These are phyloP conservation scores for Citrus unshiu DNA, from an alignment of 345 rosid genomes.

Conservation along the genomic window DNA sequence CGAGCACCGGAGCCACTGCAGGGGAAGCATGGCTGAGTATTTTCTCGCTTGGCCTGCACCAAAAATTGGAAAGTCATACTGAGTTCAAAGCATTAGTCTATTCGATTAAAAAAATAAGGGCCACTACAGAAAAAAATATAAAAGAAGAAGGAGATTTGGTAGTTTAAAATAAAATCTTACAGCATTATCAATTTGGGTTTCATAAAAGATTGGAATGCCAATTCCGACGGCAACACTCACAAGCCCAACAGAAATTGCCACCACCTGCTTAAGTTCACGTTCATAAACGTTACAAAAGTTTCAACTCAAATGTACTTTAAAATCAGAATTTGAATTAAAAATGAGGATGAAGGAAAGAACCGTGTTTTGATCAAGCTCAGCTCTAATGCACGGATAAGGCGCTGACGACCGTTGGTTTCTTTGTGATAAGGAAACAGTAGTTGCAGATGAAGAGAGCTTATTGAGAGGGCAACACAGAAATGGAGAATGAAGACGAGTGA, in stretches of 20 bases:
- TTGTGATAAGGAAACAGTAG: slow-evolving; percentile 11
- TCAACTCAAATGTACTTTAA: background rate
- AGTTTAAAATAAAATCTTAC: slow-evolving; percentile 31
- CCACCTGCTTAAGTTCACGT: slow-evolving; percentile 38
- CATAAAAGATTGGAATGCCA: slow-evolving; percentile 83
- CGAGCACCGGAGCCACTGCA: slow-evolving; percentile 93
- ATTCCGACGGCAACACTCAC: slow-evolving; percentile 82
- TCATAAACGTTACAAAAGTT: background rate
- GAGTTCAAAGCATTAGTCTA: background rate
- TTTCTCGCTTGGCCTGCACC: slow-evolving; percentile 74
- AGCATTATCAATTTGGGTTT: slow-evolving; percentile 78
- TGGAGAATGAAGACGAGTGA: slow-evolving; percentile 56
- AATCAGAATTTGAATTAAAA: background rate
- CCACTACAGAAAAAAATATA: too few species aligned
- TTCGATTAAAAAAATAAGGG: background rate
- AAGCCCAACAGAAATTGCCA: slow-evolving; percentile 77
- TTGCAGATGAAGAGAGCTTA: slow-evolving; percentile 24
- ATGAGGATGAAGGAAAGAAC: slow-evolving; percentile 24
- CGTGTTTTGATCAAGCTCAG: slow-evolving; percentile 86
- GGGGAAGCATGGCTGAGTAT: slow-evolving; percentile 94
- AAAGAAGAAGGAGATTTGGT: background rate
- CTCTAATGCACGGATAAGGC: slow-evolving; percentile 59
- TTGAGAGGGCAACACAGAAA: slow-evolving; percentile 45
- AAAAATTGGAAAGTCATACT: background rate
- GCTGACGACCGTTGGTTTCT: slow-evolving; percentile 37